A percentile compares a stretch with the other conserved stretches of the same genome.
Conservation (phyloP, 768 basidiomycete species). For the Amanita pseudoporphyria region DNA sequence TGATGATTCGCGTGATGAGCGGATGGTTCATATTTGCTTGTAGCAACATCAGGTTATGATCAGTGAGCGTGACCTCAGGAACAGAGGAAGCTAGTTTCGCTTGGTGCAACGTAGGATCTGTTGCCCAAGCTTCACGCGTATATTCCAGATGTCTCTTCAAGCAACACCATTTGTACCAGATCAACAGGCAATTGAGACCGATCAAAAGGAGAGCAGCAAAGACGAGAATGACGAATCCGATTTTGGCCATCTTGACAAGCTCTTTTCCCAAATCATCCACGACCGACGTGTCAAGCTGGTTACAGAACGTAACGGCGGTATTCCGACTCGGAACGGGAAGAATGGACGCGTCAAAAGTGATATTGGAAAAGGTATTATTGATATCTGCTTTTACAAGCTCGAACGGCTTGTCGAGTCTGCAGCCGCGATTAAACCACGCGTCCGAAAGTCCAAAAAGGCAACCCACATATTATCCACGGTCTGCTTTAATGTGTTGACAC, state of each 20-base stretch:
- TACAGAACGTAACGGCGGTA: constrained; percentile 67
- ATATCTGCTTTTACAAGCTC: constrained; percentile 83
- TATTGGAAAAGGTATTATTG: constrained; percentile 71
- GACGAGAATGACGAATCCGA: constrained; percentile 69
- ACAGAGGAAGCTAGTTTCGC: constrained; percentile 23
- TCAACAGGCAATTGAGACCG: constrained; percentile 62
- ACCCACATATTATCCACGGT: constrained; percentile 60
- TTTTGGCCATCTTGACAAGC: constrained; percentile 70
- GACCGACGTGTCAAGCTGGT: constrained; percentile 68
- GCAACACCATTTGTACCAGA: constrained; percentile 84
- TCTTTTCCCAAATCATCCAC: constrained; percentile 79
- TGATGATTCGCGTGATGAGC: constrained; percentile 56
- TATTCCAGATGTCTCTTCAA: constrained; percentile 55
- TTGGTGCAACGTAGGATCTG: constrained; percentile 58
- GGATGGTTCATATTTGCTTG: constrained; percentile 64
- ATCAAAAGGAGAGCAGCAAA: constrained; percentile 65
- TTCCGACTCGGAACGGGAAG: constrained; percentile 72
- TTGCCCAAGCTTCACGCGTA: constrained; percentile 68
- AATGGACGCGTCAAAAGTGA: constrained; percentile 60
- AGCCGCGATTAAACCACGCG: constrained; percentile 1
- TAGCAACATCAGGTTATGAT: constrained; percentile 76
- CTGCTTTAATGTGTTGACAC: constrained; percentile 64
- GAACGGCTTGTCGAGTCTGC: constrained; percentile 78
- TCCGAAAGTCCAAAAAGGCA: background rate
- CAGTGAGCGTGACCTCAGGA: constrained; percentile 50